phyloP scores from a whole-genome alignment of 345 rosid species.

The Citrus sp. region DNA sequence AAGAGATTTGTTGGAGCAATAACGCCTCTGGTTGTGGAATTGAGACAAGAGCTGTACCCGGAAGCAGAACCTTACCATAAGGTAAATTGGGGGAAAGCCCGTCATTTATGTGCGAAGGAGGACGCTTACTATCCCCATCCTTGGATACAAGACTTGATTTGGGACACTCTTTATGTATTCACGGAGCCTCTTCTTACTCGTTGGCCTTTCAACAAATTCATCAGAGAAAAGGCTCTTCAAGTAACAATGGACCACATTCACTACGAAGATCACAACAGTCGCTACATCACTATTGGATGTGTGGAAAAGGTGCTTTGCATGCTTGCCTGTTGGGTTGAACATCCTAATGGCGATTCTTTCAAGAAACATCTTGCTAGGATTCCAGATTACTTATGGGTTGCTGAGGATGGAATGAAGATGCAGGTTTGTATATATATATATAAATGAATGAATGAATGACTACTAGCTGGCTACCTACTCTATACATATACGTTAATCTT shows the following conservation, averaged over 20 bases:
- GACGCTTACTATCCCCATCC: conserved; percentile 14
- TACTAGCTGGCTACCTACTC: too few species aligned
- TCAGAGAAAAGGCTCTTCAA: conserved; percentile 21
- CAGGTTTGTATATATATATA: conserved; percentile 27
- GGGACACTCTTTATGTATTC: conserved; percentile 18
- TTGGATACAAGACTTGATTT: conserved; percentile 12
- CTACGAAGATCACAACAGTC: conserved; percentile 28
- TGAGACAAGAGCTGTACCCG: conserved; percentile 24
- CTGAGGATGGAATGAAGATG: conserved; percentile 96
- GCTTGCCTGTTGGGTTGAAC: conserved; percentile 45
- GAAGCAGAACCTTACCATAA: conserved; percentile 17
- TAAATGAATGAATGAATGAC: too few species aligned
- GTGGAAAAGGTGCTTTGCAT: conserved; percentile 25
- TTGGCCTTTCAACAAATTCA: conserved; percentile 30
- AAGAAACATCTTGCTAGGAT: conserved; percentile 80
- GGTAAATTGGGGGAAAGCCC: conserved; percentile 7
- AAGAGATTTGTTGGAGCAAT: conserved; percentile 21
- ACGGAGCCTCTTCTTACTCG: conserved; percentile 29
- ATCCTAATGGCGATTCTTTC: conserved; percentile 44
- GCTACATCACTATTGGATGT: conserved; percentile 37
- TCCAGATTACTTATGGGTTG: conserved; percentile 79
- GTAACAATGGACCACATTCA: conserved; percentile 17
- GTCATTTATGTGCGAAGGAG: conserved; percentile 12
- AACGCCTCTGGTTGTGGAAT: conserved; percentile 24
- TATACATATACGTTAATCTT: too few species aligned